A percentile compares a stretch with the other conserved stretches of the same genome.
Evolutionary conservation across 495 filamentous ascomycete species (phyloP).

Genomic region (Penicillium soppii): DNA sequence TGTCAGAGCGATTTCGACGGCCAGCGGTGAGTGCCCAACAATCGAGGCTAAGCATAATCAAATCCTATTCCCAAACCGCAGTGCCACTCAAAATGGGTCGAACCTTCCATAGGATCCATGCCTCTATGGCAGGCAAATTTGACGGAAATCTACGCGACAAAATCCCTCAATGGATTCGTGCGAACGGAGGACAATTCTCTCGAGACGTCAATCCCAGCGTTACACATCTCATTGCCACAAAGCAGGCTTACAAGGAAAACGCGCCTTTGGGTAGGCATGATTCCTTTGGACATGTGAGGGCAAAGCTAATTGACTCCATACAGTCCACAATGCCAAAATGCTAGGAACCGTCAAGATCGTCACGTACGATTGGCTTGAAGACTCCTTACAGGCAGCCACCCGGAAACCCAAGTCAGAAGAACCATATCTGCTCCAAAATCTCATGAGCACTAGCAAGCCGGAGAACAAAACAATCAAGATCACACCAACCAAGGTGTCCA

Average conservation of each 20-base stretch:
- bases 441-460: conserved; percentile 29
- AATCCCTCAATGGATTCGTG: conserved; percentile 54
- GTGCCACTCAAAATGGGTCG: conserved; percentile 28
- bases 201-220: conserved; percentile 37
- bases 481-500: conserved; percentile 13
- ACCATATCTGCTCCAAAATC: conserved; percentile 46
- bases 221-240: conserved; percentile 61
- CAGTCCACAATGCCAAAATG: conserved; percentile 44
- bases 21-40: too few species aligned
- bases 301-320: not conserved
- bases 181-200: conserved; percentile 50
- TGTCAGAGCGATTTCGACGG: too few species aligned
- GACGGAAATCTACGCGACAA: conserved; percentile 33
- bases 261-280: conserved; percentile 45
- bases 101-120: conserved; percentile 28
- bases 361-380: conserved; percentile 61
- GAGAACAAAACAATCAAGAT: conserved; percentile 17
- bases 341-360: conserved; percentile 52
- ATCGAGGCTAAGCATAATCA: too few species aligned
- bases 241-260: conserved; percentile 50
- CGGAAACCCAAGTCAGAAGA: conserved; percentile 36
- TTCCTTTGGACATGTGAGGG: not conserved
- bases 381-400: conserved; percentile 38
- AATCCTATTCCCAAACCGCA: too few species aligned
- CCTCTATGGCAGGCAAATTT: conserved; percentile 40